Evolutionary conservation across 345 rosid genomes (phyloP), one percentile per base, ranked within the genome.

Genomic region (Syzygium jambos): DNA sequence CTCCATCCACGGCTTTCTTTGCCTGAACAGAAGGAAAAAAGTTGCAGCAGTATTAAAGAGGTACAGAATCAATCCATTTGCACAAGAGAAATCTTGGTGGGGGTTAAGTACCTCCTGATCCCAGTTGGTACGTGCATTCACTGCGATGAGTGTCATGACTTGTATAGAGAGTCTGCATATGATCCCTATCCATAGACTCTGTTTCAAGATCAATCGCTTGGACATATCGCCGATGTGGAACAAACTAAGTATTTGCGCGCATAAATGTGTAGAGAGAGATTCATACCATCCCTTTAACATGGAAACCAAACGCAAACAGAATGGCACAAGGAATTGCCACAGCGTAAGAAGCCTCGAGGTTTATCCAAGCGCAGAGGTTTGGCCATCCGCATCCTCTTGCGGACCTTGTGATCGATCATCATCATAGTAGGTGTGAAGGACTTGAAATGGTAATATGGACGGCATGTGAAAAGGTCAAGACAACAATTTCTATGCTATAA

Each of bases 121-220:
- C 95, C 94, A 93, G 23, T 91, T 68, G 11, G 95, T 91, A 84
- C 83, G 54, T 23, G 87, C 89, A 85, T 88, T 92, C 63, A 93
- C 78, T 3, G 83, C 56, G 63, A 93, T 86, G 77, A 93, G 93
- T 27, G 92, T 93, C 29, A 90, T 77, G 49, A 86, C 77, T 90
- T 92, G 94, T 9, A 90, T 89, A 49, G 84, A 16, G 13, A 91
- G 91, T n/a, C 93, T 92, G 85, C 93, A 92, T 84, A 91, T 89
- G 84, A 92, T 92, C 46, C 94, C 94, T 91, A 91, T 87, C 94
- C 93, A 93, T 3, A 93, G 92, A 13, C 95, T 93, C 93, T 93
- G 87, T 77, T 29, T 78, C 41, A 61, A 27, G 68, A n/a, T n/a
- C 34, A 52, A 77, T 78, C 30, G 56, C 51, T 59, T 57, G 53